phyloP scores from a whole-genome alignment of 2,329 filamentous ascomycete species.

The Bisporella sp. region DNA sequence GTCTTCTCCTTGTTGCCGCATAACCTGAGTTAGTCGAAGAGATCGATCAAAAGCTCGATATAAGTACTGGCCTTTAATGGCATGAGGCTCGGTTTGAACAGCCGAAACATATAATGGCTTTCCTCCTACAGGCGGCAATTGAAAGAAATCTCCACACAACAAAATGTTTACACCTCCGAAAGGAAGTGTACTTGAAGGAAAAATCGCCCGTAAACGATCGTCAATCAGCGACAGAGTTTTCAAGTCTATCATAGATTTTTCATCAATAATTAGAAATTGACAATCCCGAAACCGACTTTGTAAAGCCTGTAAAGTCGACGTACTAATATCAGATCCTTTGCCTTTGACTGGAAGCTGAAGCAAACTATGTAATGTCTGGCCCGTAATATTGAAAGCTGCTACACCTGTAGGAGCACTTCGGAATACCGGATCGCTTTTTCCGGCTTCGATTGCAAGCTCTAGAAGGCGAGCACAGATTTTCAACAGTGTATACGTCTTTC shows the following conservation, averaged over 20 bases:
- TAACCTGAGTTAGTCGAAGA: conserved; percentile 2
- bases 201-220: neutral
- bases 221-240: neutral
- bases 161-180: conserved; percentile 8
- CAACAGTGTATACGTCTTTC: neutral
- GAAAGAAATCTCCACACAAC: conserved; percentile 9
- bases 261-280: neutral
- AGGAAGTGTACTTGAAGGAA: conserved; percentile 4
- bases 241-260: neutral
- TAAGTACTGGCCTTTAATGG: conserved; percentile 1
- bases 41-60: conserved; percentile 2
- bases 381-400: neutral
- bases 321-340: neutral
- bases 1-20: conserved; percentile 7
- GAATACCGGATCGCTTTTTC: neutral
- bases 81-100: neutral
- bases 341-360: neutral
- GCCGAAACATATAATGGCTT: neutral
- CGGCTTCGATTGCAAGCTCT: neutral
- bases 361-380: neutral
- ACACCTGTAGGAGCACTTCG: neutral
- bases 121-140: conserved; percentile 6
- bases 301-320: neutral
- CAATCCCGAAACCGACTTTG: neutral
- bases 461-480: neutral